Evolutionary conservation across 2,329 filamentous ascomycete genomes (phyloP).

Genomic region (Trichoderma atrobrunneum): DNA sequence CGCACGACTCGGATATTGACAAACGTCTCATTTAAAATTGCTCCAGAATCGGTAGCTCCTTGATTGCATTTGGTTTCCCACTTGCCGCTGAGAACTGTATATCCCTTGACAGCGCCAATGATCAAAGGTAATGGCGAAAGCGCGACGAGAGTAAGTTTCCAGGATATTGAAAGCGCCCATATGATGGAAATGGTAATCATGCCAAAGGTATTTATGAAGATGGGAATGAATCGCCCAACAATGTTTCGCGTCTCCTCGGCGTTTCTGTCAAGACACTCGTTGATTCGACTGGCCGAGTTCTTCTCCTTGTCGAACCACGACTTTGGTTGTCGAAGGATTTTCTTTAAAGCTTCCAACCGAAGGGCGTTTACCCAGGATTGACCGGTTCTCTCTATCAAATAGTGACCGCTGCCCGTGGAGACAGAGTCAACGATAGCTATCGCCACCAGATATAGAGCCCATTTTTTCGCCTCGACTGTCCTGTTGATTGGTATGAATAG

Average conservation of each 20-base stretch:
- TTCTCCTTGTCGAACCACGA: conserved; percentile 72
- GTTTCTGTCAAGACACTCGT: conserved; percentile 72
- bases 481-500: conserved; percentile 59
- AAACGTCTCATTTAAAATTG: conserved; percentile 68
- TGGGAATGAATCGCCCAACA: conserved; percentile 72
- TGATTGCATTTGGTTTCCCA: conserved; percentile 72
- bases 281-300: conserved; percentile 63
- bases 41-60: conserved; percentile 56
- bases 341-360: conserved; percentile 63
- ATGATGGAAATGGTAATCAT: conserved; percentile 68
- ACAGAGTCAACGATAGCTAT: conserved; percentile 66
- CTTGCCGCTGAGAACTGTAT: conserved; percentile 60
- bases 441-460: conserved; percentile 67
- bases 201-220: conserved; percentile 61
- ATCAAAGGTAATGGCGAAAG: conserved; percentile 67
- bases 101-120: conserved; percentile 62
- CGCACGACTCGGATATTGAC: conserved; percentile 76
- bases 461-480: conserved; percentile 53
- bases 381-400: conserved; percentile 66
- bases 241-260: conserved; percentile 86
- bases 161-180: conserved; percentile 73
- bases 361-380: conserved; percentile 76
- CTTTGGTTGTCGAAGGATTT: conserved; percentile 71
- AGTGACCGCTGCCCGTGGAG: conserved; percentile 64
- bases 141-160: conserved; percentile 77